Base-by-base conservation (phyloP, 2,329 filamentous ascomycete species). In the Clonostachys solani region DNA sequence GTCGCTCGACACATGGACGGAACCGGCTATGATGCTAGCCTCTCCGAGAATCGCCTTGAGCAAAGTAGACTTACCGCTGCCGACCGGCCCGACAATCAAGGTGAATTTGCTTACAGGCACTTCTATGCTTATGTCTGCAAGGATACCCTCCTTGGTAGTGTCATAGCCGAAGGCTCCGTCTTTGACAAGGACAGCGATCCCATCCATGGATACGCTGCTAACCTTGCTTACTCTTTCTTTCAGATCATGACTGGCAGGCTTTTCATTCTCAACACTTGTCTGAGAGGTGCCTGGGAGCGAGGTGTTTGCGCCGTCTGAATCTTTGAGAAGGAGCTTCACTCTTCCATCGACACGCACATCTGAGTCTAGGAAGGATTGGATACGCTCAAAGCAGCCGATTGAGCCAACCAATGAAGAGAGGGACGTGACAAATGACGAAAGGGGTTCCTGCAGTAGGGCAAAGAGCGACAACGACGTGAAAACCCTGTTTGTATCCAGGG, bases 1-100 rank as follows among this genome's bases (percentile, higher is more conserved):
- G 13, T 17, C 12, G 17, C 17, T 15, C 3, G 12, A 38, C 34
- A 29, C 9, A 62, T 59, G 0, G 66, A 60, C 46, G 2, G 48
- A 43, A 3, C 60, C 60, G 15, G 43, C 45, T 15, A 45, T 33
- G 33, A 49, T 42, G 2, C 56, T 46, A 5, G 54, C 54, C 50
- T 64, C 63, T 2, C 62, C 62, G 4, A 68, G 55, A 0, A 68
- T 45, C 12, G 57, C 50, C 33, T 63, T 59, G 33, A 67, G 50
- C 2, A 67, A 47, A 3, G 62, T 63, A 1, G 60, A 62, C 47
- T 69, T 71, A 10, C 67, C 67, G 19, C 56, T 63, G 0, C 64
- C 67, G 0, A 69, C 62, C 0, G 65, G 64, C 0, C 66, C 67
- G 6, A 65, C 54, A 2, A 72, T 52, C 2, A 70, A 52, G 1